These are phyloP conservation scores for Verbascum thapsus DNA, from an alignment of 257 asterid genomes.

Conservation along the genomic window DNA sequence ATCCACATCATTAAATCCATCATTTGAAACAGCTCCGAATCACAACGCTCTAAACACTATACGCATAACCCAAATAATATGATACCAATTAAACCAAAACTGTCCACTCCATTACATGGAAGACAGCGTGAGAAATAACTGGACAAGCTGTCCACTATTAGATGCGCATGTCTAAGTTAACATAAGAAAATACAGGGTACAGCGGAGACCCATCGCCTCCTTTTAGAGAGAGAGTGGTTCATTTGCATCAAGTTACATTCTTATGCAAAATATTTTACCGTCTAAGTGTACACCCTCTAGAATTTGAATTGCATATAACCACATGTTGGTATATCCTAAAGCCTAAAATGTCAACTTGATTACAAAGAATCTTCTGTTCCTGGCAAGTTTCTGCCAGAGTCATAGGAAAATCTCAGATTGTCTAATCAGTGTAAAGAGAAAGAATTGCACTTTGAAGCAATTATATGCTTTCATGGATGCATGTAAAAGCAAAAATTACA, in stretches of 20 bases:
- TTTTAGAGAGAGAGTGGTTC: too few species aligned
- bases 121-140: slow-evolving; percentile 3
- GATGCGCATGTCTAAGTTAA: neutral
- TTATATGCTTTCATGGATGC: slow-evolving; percentile 2
- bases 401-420: too few species aligned
- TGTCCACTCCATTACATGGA: neutral
- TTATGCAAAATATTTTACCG: too few species aligned
- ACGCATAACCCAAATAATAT: slow-evolving; percentile 6
- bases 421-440: slow-evolving; percentile 2
- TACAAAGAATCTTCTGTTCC: neutral
- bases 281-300: too few species aligned
- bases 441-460: slow-evolving; percentile 2
- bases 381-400: too few species aligned
- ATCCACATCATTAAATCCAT: too few species aligned
- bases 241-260: too few species aligned
- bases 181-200: neutral
- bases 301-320: neutral
- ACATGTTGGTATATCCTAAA: neutral
- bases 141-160: neutral
- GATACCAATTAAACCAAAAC: neutral
- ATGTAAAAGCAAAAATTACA: slow-evolving; percentile 14
- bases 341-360: slow-evolving; percentile 15
- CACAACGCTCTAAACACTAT: neutral
- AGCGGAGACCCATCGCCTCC: neutral
- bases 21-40: neutral